These are phyloP conservation scores for Penicillium herquei DNA, from an alignment of 495 filamentous ascomycete species.

Conservation along the genomic window DNA sequence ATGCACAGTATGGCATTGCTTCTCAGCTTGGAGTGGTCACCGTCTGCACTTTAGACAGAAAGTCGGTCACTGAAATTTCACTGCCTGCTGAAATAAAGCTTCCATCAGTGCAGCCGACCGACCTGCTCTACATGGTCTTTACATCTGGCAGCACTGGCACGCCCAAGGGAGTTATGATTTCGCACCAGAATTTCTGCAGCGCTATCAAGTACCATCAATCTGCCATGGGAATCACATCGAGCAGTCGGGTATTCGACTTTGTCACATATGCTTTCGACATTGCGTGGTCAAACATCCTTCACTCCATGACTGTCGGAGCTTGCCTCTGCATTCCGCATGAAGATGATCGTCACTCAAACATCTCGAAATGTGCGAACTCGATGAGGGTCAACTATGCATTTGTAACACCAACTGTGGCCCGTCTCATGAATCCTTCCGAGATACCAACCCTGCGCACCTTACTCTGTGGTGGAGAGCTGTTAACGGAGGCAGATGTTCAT, in stretches of 20 bases:
- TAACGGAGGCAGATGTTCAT: conserved; percentile 36
- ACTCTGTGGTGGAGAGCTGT: conserved; percentile 40
- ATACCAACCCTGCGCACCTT: conserved; percentile 36
- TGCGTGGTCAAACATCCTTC: conserved; percentile 15
- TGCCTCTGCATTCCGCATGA: conserved; percentile 28
- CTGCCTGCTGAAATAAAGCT: too few relatives aligned
- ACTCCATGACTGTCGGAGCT: conserved; percentile 22
- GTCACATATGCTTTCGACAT: conserved; percentile 25
- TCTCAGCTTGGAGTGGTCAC: neutral
- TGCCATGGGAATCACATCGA: too few relatives aligned
- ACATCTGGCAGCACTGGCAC: conserved; percentile 79
- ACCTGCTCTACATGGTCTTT: conserved; percentile 50
- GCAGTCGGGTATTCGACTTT: conserved; percentile 21
- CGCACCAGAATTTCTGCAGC: conserved; percentile 63
- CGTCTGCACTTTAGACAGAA: neutral
- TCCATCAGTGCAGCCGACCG: neutral
- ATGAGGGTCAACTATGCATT: conserved; percentile 34
- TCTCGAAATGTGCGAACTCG: conserved; percentile 28
- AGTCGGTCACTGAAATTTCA: neutral
- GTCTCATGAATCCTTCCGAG: conserved; percentile 30
- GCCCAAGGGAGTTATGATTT: conserved; percentile 76
- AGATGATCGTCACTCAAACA: conserved; percentile 32
- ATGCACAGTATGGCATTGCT: neutral
- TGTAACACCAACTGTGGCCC: conserved; percentile 42
- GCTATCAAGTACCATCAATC: conserved; percentile 16